Evolutionary conservation across 805 yeast genomes (phyloP).

Genomic region (Metschnikowia orientalis): DNA sequence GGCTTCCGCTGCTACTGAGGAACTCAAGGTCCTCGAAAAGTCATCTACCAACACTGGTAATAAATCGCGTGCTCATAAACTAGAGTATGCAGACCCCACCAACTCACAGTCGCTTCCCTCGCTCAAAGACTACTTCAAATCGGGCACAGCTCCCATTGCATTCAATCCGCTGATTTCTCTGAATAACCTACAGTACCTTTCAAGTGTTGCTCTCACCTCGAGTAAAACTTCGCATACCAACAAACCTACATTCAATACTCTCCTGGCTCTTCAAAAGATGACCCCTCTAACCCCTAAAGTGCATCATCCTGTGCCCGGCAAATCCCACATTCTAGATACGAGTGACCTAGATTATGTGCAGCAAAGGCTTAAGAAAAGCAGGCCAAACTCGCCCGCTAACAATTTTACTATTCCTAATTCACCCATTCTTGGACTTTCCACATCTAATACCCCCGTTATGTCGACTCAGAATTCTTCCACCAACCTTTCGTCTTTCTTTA

Average conservation of each 20-base stretch:
- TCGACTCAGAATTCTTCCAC: constrained; percentile 41
- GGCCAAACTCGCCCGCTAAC: constrained; percentile 46
- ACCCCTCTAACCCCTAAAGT: constrained; percentile 35
- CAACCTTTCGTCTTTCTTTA: constrained; percentile 33
- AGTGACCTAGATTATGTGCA: constrained; percentile 46
- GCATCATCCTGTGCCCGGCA: constrained; percentile 17
- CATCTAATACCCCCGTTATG: constrained; percentile 37
- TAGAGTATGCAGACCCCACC: constrained; percentile 8
- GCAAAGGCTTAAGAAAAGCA: constrained; percentile 41
- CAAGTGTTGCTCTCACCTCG: constrained; percentile 37
- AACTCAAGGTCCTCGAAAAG: constrained; percentile 40
- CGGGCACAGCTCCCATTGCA: constrained; percentile 5
- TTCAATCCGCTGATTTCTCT: constrained; percentile 16
- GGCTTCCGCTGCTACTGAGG: constrained; percentile 55
- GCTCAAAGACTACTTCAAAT: constrained; percentile 43
- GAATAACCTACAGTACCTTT: constrained; percentile 29
- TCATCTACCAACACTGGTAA: constrained; percentile 9
- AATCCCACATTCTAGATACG: constrained; percentile 31
- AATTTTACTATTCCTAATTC: constrained; percentile 42
- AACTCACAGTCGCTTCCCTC: constrained; percentile 52
- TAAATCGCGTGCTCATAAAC: constrained; percentile 3
- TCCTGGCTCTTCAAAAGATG: constrained; percentile 56
- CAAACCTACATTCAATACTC: constrained; percentile 26
- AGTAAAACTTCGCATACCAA: constrained; percentile 21
- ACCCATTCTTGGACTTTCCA: constrained; percentile 38